phyloP scores from a whole-genome alignment of 176 grass and related monocot genomes.

The Avena eriantha region DNA sequence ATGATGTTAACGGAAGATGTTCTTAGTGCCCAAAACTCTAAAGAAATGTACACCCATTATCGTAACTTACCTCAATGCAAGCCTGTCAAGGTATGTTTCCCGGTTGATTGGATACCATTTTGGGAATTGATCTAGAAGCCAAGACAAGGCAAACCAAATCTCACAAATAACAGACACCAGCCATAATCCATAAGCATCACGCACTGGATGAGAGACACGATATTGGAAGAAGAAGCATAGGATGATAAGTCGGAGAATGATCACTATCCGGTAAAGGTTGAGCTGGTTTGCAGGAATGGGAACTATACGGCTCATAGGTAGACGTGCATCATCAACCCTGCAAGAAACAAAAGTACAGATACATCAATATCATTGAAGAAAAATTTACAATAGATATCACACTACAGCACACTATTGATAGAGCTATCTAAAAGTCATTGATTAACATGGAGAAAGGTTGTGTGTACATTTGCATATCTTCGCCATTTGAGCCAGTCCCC shows the following conservation, averaged over 20 bases:
- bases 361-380: constrained; percentile 38
- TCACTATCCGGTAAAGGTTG: constrained; percentile 92
- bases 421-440: constrained; percentile 19
- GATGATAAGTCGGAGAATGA: constrained; percentile 97
- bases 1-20: constrained; percentile 21
- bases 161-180: constrained; percentile 97
- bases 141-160: constrained; percentile 99
- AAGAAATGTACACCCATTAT: constrained; percentile 3
- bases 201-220: constrained; percentile 92
- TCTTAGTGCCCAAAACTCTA: not conserved
- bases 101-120: constrained; percentile 98
- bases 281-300: constrained; percentile 94
- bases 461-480: constrained; percentile 94
- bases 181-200: constrained; percentile 93
- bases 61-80: constrained; percentile 79
- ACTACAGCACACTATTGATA: not conserved
- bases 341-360: constrained; percentile 42
- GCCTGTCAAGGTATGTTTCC: constrained; percentile 96
- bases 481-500: constrained; percentile 97
- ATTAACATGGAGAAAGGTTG: constrained; percentile 19
- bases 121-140: constrained; percentile 99
- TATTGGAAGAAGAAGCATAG: constrained; percentile 99
- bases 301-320: constrained; percentile 89
- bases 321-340: constrained; percentile 98
- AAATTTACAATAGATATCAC: constrained; percentile 30